Conservation (phyloP, 176 grass and related monocot species). For the Typha latifolia region DNA sequence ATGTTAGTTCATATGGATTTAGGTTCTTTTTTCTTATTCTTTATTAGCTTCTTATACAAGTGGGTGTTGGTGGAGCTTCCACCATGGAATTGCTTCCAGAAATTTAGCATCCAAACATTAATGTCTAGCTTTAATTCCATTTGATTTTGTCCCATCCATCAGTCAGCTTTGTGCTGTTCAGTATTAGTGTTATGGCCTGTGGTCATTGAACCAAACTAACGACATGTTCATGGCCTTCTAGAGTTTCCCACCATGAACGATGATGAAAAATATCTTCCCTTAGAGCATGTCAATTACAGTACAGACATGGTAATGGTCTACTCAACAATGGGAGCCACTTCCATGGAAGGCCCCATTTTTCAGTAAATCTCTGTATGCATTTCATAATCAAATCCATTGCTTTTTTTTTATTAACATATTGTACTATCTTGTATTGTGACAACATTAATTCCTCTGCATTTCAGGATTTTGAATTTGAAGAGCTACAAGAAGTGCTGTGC, state of each 20-base stretch:
- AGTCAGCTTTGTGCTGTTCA: neutral
- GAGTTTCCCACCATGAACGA: neutral
- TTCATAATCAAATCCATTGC: neutral
- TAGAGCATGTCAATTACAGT: no score
- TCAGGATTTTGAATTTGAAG: conserved; percentile 91
- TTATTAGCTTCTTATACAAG: neutral
- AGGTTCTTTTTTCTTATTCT: neutral
- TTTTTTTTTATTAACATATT: neutral
- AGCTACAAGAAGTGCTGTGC: conserved; percentile 55
- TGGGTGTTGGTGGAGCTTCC: no score
- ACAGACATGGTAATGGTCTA: no score
- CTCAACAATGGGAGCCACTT: no score
- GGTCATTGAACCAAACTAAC: neutral
- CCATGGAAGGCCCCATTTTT: no score
- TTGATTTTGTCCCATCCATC: neutral
- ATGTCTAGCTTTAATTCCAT: neutral
- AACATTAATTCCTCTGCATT: conserved; percentile 4
- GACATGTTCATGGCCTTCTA: neutral
- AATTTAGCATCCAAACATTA: neutral
- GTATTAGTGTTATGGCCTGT: neutral
- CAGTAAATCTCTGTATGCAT: no score
- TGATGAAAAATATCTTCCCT: no score
- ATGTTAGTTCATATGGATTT: neutral
- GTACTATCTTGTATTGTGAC: neutral
- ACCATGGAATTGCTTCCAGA: neutral